Conservation (phyloP, 352 stramenopile genomes). For the Phytopythium aichiense region DNA sequence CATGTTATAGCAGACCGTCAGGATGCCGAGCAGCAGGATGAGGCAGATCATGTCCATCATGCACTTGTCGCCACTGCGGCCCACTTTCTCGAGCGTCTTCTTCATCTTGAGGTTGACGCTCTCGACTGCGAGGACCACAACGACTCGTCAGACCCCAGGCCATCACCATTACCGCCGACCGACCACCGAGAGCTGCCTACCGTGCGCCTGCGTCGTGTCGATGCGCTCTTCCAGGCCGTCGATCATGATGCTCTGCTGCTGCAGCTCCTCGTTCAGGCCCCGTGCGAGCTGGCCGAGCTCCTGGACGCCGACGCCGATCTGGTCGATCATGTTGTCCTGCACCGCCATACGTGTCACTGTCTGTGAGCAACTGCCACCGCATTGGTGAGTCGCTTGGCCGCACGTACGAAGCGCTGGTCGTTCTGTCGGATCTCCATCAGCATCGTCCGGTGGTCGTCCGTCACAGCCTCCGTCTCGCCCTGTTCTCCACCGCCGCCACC, state of each 20-base stretch:
- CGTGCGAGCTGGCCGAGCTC: slow-evolving; percentile 71
- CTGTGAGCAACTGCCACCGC: neutral
- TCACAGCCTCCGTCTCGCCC: slow-evolving; percentile 46
- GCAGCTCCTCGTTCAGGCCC: slow-evolving; percentile 78
- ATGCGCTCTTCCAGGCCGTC: slow-evolving; percentile 77
- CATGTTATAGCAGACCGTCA: slow-evolving; percentile 87
- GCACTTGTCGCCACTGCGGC: slow-evolving; percentile 76
- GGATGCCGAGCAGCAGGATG: slow-evolving; percentile 78
- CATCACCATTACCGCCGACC: neutral
- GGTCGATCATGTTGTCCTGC: slow-evolving; percentile 83
- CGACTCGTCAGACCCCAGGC: neutral
- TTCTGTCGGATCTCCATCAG: slow-evolving; percentile 79
- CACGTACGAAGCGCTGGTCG: slow-evolving; percentile 76
- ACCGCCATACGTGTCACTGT: neutral
- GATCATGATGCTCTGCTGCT: slow-evolving; percentile 87
- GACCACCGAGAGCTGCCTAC: slow-evolving; percentile 21
- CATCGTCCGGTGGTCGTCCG: slow-evolving; percentile 56
- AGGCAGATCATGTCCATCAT: slow-evolving; percentile 91
- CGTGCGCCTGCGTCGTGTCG: slow-evolving; percentile 72
- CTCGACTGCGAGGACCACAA: slow-evolving; percentile 43
- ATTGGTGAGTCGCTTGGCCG: neutral
- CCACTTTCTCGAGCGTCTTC: slow-evolving; percentile 68
- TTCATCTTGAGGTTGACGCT: slow-evolving; percentile 87
- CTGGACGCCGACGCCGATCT: slow-evolving; percentile 78
- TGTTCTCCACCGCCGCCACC: slow-evolving; percentile 17